phyloP scores from a whole-genome alignment of 2,329 filamentous ascomycete species.

The Epichloe scottii region DNA sequence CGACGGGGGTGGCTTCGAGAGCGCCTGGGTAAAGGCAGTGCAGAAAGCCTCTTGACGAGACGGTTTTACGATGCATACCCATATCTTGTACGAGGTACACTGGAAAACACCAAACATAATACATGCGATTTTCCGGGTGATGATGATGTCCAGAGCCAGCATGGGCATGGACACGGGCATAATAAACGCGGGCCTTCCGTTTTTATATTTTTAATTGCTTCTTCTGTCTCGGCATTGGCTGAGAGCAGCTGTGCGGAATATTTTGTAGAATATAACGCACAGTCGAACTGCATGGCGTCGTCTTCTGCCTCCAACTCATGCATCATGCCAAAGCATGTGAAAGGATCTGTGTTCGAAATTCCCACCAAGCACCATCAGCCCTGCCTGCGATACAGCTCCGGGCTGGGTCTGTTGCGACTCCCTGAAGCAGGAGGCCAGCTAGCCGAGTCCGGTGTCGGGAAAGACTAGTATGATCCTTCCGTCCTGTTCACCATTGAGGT shows the following conservation, averaged over 20 bases:
- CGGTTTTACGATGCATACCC: background rate
- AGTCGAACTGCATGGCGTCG: background rate
- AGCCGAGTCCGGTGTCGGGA: no score
- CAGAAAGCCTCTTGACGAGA: constrained; percentile 15
- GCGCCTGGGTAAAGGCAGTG: constrained; percentile 54
- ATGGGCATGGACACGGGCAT: background rate
- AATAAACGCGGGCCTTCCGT: background rate
- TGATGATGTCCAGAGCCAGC: background rate
- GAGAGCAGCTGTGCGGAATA: background rate
- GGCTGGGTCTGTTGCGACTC: no score
- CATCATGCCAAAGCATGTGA: background rate
- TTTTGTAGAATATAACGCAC: constrained; percentile 1
- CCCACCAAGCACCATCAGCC: background rate
- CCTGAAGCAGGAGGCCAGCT: no score
- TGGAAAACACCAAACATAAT: background rate
- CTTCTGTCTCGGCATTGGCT: background rate
- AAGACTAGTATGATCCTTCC: no score
- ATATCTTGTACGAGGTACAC: background rate
- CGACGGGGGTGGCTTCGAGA: constrained; percentile 45
- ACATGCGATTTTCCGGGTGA: background rate
- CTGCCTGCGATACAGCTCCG: no score
- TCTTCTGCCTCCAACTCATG: background rate
- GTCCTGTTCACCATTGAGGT: no score
- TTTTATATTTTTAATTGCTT: background rate
- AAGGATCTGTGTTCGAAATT: background rate